phyloP scores from a whole-genome alignment of 441 rosid genomes.

The Populus tomentosa region DNA sequence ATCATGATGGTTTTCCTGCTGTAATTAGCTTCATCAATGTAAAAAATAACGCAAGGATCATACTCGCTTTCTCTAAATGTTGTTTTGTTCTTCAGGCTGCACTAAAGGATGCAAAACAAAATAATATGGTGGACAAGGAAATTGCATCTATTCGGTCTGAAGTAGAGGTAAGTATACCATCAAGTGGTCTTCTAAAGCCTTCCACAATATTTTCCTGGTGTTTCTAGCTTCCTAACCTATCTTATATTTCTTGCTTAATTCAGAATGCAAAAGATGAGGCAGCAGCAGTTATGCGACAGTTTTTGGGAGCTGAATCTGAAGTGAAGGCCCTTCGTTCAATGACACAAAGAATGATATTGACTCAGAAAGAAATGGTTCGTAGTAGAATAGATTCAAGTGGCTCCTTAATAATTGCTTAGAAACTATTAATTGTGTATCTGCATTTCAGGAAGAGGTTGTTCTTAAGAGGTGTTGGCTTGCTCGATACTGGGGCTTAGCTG shows the following conservation, averaged over 20 bases:
- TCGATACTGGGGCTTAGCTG: slow-evolving; percentile 93
- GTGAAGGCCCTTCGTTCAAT: slow-evolving; percentile 63
- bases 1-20: background rate
- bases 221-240: background rate
- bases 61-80: background rate
- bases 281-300: slow-evolving; percentile 43
- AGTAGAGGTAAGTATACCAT: slow-evolving; percentile 47
- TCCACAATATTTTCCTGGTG: slow-evolving; percentile 2
- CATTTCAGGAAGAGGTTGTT: slow-evolving; percentile 93
- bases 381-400: slow-evolving; percentile 10
- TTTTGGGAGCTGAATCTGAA: slow-evolving; percentile 84
- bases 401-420: slow-evolving; percentile 17
- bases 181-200: background rate
- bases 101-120: slow-evolving; percentile 70
- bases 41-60: background rate
- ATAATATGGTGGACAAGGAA: slow-evolving; percentile 60
- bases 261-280: slow-evolving; percentile 76
- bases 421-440: background rate
- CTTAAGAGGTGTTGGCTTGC: slow-evolving; percentile 99
- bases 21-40: background rate
- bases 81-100: slow-evolving; percentile 42
- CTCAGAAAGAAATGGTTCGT: slow-evolving; percentile 91
- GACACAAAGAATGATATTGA: slow-evolving; percentile 91
- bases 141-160: slow-evolving; percentile 57
- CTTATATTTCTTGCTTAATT: slow-evolving; percentile 14